Base-by-base conservation (phyloP, 2,329 filamentous ascomycete species). In the Geosmithia putterillii region DNA sequence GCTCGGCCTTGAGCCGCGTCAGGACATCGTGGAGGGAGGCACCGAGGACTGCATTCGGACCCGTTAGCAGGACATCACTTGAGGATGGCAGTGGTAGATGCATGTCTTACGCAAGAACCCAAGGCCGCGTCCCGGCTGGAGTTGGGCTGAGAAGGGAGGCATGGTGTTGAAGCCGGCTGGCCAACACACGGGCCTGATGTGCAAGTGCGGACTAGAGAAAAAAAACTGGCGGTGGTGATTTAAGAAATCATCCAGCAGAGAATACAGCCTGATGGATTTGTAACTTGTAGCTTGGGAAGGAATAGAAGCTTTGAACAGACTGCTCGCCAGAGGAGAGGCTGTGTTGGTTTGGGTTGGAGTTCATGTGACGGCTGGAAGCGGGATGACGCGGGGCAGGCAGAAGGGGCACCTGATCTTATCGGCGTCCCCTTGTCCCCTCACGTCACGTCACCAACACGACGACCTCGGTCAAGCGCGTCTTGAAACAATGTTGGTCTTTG, bases 1-100 rank as follows among this genome's bases (percentile, higher is more conserved):
- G 86, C 58, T 94, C 86, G 43, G 86, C 82, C 60, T 95, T 96
- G 55, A 96, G 72, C 43, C 86, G 81, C 22, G 85, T 88, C 47
- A 96, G 66, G 54, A 94, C 75, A 57, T 95, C 87, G 64, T 96
- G 88, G 32, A 98, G 76, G 2, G 89, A 95, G 49, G 87, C 85
- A 45, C 92, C 92, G 45, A 98, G 79, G 41, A 82, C 88, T 94
- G 14, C 21, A 17, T 7, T 6, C 28, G 15, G 8, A 32, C 15
- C 34, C 18, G 14, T 36, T 6, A 6, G 18, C 15, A 17, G 15
- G 7, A 17, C 7, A 17, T 17, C 34, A 7, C 34, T 36, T 36
- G 15, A n/a, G 34, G 28, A 8, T 32, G 28, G 15, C 8, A 8
- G 15, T 32, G 28, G 28, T 32, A 8, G 28, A 8, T 32, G 18